Percentiles rank a stretch among this genome's conserved stretches.
Conservation (phyloP, 768 basidiomycete species). For the Tulasnella calospora region DNA sequence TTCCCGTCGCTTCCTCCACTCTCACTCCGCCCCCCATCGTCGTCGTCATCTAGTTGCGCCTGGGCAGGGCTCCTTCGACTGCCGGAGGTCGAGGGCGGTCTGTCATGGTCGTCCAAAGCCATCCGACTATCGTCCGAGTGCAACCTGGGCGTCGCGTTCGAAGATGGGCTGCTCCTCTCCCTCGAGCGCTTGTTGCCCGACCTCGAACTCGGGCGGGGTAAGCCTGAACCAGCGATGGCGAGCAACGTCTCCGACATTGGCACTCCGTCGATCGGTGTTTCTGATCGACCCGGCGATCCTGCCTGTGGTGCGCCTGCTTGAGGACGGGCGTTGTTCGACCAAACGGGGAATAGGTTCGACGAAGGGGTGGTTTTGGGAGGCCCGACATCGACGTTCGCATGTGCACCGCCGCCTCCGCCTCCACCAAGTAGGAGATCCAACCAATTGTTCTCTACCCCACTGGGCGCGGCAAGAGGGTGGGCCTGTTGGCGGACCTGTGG, state of each 20-base stretch:
- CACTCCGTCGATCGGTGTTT: conserved; percentile 15
- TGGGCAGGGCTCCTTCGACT: background rate
- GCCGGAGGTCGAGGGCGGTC: background rate
- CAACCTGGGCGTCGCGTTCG: background rate
- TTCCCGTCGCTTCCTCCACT: background rate
- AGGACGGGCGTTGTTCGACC: background rate
- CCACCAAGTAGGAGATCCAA: background rate
- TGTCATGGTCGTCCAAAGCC: background rate
- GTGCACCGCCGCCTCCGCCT: background rate
- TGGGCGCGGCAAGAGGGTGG: background rate
- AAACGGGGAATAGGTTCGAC: background rate
- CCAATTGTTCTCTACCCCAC: conserved; percentile 4
- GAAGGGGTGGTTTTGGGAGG: background rate
- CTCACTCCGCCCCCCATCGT: background rate
- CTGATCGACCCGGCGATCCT: background rate
- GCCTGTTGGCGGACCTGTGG: background rate
- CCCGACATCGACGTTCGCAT: background rate
- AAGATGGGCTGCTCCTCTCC: background rate
- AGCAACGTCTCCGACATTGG: background rate
- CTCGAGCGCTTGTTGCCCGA: background rate
- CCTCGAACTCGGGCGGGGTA: background rate
- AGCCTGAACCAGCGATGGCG: background rate
- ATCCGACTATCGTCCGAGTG: background rate
- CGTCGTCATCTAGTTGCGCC: background rate
- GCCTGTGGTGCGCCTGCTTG: background rate